Conservation (phyloP, 345 rosid genomes). For the Corymbia maculata region DNA sequence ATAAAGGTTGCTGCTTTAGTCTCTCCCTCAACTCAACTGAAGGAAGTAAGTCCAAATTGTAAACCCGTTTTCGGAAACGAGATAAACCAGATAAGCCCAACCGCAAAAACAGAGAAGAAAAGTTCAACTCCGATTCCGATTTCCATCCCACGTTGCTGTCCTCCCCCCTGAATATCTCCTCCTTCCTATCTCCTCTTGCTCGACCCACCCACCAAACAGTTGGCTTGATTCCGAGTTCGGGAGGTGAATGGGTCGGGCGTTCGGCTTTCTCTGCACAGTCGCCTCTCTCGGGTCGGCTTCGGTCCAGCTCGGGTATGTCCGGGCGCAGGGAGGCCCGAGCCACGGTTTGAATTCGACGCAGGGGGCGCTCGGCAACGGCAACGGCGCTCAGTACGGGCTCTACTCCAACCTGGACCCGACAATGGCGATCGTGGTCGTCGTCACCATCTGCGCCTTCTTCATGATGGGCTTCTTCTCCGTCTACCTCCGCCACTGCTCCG, state of each 20-base stretch:
- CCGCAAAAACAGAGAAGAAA: not conserved
- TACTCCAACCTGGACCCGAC: constrained; percentile 47
- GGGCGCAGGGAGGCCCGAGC: not conserved
- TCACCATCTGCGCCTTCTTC: constrained; percentile 49
- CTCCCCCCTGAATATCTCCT: not conserved
- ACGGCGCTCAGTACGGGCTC: not conserved
- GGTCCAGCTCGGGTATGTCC: not conserved
- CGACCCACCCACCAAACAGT: not conserved
- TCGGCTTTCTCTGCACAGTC: not conserved
- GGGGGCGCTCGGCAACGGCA: not conserved
- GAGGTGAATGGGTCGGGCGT: not conserved
- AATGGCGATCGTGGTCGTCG: constrained; percentile 56
- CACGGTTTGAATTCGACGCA: not conserved
- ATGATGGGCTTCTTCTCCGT: constrained; percentile 66
- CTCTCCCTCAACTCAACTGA: not conserved
- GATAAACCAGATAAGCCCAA: not conserved
- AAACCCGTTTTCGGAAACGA: not conserved
- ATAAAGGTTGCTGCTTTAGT: not conserved
- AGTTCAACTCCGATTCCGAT: not conserved
- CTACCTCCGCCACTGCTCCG: constrained; percentile 73
- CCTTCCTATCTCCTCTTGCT: not conserved
- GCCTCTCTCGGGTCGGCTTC: not conserved
- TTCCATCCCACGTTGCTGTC: not conserved
- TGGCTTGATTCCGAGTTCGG: not conserved
- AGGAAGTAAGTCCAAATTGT: not conserved